Evolutionary conservation across 257 asterid genomes (phyloP), one percentile per base, ranked within the genome.

Genomic region (Marsdenia floribunda): DNA sequence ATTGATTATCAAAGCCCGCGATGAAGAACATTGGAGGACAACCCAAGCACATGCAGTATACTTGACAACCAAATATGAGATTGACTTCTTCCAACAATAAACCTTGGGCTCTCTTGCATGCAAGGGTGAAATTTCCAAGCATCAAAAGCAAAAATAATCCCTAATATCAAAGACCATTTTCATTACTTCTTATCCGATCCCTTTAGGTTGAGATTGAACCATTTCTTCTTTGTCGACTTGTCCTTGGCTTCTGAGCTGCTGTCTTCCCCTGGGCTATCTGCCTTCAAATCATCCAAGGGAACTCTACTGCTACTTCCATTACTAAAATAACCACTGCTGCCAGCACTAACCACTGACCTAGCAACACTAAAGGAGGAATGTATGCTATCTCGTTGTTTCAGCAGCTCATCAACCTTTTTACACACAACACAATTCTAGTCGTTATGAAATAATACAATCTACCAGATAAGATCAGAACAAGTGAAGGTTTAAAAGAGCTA

Each of bases 161-260:
- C 37, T 37, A 5, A 50, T 35, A 29, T 58, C 21, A 42, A 54
- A 49, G 54, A 21, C 66, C 47, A 10, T 16, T 55, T 77, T 64
- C 66, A 54, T 38, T 50, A 61, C 84, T 82, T 90, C 76, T 85
- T 90, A 44, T 92, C 98, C 0, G 93, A 90, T 67, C 96, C 96
- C 86, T 91, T 91, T 68, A 88, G 85, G 84, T 92, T 89, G 67
- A 93, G 92, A 86, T 87, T 88, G 72, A 93, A 91, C 97, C 98
- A 91, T 83, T 88, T 89, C 85, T 88, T 92, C 85, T 83, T 95
- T 4, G 90, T 73, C 35, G 95, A 84, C 75, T 88, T 94, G 75
- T 94, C 99, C 80, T 92, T 95, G 3, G 93, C 84, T 77, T 95
- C 99, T 63, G 99, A 85, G 84, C 93, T 90, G 71, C 98, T 89